Conservation (phyloP, 331 rosid species). For the Malus hybrid region DNA sequence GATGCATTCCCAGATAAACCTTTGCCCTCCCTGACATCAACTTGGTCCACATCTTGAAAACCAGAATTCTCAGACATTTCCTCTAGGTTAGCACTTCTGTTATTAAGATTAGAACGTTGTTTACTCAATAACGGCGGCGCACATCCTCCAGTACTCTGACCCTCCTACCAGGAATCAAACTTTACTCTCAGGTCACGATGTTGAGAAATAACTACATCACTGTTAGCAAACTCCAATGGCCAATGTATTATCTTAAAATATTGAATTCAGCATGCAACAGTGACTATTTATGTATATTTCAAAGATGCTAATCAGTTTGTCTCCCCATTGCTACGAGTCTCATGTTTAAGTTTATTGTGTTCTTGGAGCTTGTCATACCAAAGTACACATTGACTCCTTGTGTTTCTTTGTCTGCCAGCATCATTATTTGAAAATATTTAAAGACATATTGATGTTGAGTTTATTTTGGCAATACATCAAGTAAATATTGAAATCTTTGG, state of each 20-base stretch:
- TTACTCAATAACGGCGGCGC: slow-evolving; percentile 38
- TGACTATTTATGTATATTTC: background rate
- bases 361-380: background rate
- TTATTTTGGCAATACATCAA: too few relatives aligned
- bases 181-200: slow-evolving; percentile 29
- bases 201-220: slow-evolving; percentile 21
- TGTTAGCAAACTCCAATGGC: slow-evolving; percentile 17
- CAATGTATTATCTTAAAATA: slow-evolving; percentile 9
- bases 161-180: slow-evolving; percentile 61
- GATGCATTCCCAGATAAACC: slow-evolving; percentile 34
- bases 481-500: too few relatives aligned
- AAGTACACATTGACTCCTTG: slow-evolving; percentile 32
- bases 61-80: slow-evolving; percentile 75
- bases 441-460: background rate
- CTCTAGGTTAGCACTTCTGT: slow-evolving; percentile 45
- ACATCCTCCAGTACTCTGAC: slow-evolving; percentile 48
- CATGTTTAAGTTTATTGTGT: background rate
- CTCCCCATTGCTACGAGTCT: background rate
- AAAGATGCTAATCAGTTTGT: background rate
- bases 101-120: slow-evolving; percentile 30
- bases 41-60: slow-evolving; percentile 40
- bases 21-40: slow-evolving; percentile 38
- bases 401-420: slow-evolving; percentile 46
- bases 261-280: background rate
- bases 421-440: slow-evolving; percentile 15